These are phyloP conservation scores for Pseudocercospora fijiensis DNA, from an alignment of 2,329 filamentous ascomycete species.

Conservation along the genomic window DNA sequence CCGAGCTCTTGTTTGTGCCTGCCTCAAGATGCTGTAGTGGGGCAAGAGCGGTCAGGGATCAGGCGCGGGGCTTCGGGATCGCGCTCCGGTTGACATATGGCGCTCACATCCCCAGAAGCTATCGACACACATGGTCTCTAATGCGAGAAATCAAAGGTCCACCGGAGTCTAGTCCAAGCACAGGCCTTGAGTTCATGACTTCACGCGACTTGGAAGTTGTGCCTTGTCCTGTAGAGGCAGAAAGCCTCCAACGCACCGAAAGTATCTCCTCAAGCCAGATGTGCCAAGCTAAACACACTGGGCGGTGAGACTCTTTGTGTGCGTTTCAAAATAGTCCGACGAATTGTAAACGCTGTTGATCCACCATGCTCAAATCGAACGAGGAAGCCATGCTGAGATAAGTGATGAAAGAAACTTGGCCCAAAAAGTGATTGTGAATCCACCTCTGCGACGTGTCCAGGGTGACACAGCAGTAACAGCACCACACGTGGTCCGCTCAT, in stretches of 20 bases:
- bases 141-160: neutral
- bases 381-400: neutral
- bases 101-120: neutral
- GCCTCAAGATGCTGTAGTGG: conserved; percentile 2
- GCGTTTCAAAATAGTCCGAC: neutral
- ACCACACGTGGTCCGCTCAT: neutral
- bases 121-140: neutral
- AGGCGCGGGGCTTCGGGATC: neutral
- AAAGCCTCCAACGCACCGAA: neutral
- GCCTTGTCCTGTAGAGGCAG: conserved; percentile 3
- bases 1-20: neutral
- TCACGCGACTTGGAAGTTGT: conserved; percentile 12
- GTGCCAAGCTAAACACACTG: neutral
- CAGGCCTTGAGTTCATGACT: conserved; percentile 3
- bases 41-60: neutral
- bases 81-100: conserved; percentile 2
- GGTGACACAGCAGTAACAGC: conserved; percentile 1
- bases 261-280: neutral
- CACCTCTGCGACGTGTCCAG: conserved; percentile 5
- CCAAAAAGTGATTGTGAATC: neutral
- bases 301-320: conserved; percentile 7
- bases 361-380: neutral
- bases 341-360: conserved; percentile 2
- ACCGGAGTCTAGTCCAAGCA: conserved; percentile 2
- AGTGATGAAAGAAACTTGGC: neutral